Evolutionary conservation across 225 moss, liverwort and hornwort genomes (phyloP), one percentile per base, ranked within the genome.

Genomic region (Bryum argenteum): DNA sequence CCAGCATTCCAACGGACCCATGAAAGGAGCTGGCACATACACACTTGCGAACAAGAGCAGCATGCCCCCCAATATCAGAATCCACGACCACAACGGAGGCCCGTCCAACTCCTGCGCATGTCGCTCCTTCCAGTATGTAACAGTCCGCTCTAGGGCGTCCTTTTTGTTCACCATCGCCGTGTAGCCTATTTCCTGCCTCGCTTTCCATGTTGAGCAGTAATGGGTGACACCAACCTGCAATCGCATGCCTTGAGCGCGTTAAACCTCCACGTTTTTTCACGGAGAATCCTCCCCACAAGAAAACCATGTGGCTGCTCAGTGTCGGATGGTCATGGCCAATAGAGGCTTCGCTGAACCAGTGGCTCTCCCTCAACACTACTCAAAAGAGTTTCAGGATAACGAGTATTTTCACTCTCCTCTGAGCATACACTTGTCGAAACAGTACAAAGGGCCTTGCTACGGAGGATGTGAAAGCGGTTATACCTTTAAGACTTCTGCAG

Each of bases 151-250:
- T 79, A 89, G 81, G 38, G 82, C 94, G 45, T 90, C 94, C 50
- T 84, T 84, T 10, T 77, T 85, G 78, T 89, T 78, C 69, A 92
- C 89, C 24, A 87, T 74, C 18, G 94, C 85, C 54, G 82, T 80
- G 69, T 92, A 95, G 61, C 85, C 90, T 59, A 95, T 83, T 77
- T 95, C 90, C 75, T 90, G 86, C 78, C 92, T 87, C 71, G 94
- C 94, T 76, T 90, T 95, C 69, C 88, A 84, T 24, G 89, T 78
- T 61, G 90, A 90, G 77, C 85, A 95, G 70, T 88, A 95, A 78
- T 95, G 94, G 6, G 94, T 95, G 52, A 95, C 80, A 39, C 90
- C 90, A 70, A 90, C 83, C 94, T 94, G 81, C 45, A 74, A 58
- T 40, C 40, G 3, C 65, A 70, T 45, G 26, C n/a, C 63, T 17